These are phyloP conservation scores for Xylona heveae DNA, from an alignment of 495 filamentous ascomycete genomes.

Conservation along the genomic window DNA sequence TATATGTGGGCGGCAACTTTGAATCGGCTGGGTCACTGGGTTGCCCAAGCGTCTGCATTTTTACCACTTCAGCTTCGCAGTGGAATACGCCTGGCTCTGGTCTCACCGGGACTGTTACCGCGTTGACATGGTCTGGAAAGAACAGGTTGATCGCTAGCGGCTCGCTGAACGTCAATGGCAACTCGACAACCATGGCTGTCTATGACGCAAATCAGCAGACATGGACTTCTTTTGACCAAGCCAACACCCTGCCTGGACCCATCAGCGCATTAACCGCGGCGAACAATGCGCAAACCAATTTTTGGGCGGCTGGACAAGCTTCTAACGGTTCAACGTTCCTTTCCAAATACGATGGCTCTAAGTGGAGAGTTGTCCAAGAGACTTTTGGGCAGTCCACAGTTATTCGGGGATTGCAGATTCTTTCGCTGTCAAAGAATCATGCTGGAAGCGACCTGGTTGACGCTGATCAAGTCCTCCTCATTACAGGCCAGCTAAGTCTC, in stretches of 20 bases:
- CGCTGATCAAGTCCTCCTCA: slow-evolving; percentile 46
- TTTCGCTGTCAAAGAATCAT: slow-evolving; percentile 46
- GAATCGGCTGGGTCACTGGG: slow-evolving; percentile 57
- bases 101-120: slow-evolving; percentile 42
- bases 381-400: slow-evolving; percentile 37
- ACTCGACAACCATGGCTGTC: slow-evolving; percentile 43
- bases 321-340: slow-evolving; percentile 52
- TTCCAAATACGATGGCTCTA: slow-evolving; percentile 47
- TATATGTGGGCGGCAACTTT: slow-evolving; percentile 79
- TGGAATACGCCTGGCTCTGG: slow-evolving; percentile 60
- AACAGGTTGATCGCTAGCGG: slow-evolving; percentile 56
- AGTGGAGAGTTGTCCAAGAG: slow-evolving; percentile 33
- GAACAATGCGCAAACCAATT: slow-evolving; percentile 35
- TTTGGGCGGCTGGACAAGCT: slow-evolving; percentile 59
- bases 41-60: slow-evolving; percentile 66
- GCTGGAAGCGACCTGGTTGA: slow-evolving; percentile 37
- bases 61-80: slow-evolving; percentile 38
- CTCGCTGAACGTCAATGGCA: slow-evolving; percentile 43
- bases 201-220: slow-evolving; percentile 40
- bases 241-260: slow-evolving; percentile 48
- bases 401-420: slow-evolving; percentile 63
- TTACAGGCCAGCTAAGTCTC: slow-evolving; percentile 60
- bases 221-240: slow-evolving; percentile 47
- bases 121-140: slow-evolving; percentile 52
- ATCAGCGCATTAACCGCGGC: slow-evolving; percentile 59